Conservation (phyloP, 495 filamentous ascomycete genomes). For the Usnea hakonensis region DNA sequence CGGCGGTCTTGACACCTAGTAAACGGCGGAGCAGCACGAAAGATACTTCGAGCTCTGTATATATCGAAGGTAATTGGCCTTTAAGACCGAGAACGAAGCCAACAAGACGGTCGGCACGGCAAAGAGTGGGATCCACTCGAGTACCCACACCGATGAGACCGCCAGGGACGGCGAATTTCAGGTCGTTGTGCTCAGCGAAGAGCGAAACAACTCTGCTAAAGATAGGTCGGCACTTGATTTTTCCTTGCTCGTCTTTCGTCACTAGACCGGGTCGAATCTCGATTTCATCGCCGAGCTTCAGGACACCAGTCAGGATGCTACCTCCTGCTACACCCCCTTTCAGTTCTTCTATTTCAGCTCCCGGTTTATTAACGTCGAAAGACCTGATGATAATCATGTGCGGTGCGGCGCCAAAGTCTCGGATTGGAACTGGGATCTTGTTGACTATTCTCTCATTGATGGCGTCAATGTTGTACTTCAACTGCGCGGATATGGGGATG, state of each 20-base stretch:
- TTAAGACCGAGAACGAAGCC: conserved; percentile 95
- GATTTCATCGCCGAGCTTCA: conserved; percentile 95
- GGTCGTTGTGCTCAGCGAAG: conserved; percentile 94
- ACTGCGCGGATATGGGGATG: conserved; percentile 94
- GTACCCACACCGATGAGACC: conserved; percentile 97
- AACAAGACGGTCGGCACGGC: conserved; percentile 95
- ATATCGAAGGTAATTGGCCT: conserved; percentile 85
- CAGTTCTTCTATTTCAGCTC: conserved; percentile 97
- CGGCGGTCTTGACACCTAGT: conserved; percentile 92
- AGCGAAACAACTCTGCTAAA: conserved; percentile 89
- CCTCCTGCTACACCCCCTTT: conserved; percentile 99
- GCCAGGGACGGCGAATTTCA: conserved; percentile 95
- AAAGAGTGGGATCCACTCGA: conserved; percentile 91
- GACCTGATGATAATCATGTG: conserved; percentile 99
- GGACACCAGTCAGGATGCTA: conserved; percentile 86
- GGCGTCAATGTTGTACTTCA: conserved; percentile 99
- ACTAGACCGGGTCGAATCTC: conserved; percentile 97
- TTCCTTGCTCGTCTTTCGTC: conserved; percentile 83
- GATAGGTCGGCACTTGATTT: conserved; percentile 92
- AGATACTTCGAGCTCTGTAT: conserved; percentile 96
- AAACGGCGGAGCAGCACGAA: conserved; percentile 93
- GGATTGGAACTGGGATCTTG: conserved; percentile 81
- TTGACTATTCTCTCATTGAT: conserved; percentile 90
- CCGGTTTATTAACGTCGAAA: conserved; percentile 99
- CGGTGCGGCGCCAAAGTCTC: conserved; percentile 82